Evolutionary conservation across 345 rosid genomes (phyloP), one percentile per base, ranked within the genome.

Genomic region (Murraya paniculata): DNA sequence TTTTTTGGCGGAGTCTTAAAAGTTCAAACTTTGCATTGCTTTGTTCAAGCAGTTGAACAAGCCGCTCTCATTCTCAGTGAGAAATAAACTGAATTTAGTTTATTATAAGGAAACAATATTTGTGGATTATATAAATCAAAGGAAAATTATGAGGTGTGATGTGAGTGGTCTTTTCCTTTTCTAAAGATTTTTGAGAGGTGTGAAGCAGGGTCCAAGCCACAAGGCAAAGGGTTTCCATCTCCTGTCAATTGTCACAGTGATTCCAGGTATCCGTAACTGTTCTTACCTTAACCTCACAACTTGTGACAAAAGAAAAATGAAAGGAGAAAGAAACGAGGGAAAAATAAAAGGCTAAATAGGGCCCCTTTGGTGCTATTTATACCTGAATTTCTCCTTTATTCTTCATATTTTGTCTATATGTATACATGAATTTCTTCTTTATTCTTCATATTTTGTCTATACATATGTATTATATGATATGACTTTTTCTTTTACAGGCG

Each of bases 361-460:
- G 5, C 22, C 19, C 27, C 58, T 39, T 6, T 38, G 11, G 57
- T 53, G 22, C 21, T 8, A 22, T 10, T 27, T 18, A 24, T 13
- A 25, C 70, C 36, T 35, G 78, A 71, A 78, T 76, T 68, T 72
- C 75, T 78, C 72, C 84, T 82, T 82, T 80, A 80, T 71, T 85
- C 80, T 67, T 75, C 27, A 4, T 48, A 9, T 11, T 65, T 77
- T 85, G 83, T 80, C 35, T 14, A 25, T 7, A 2, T 5, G 28
- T 10, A 36, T 27, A 21, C 70, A 39, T 35, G 78, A 71, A 78
- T 76, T 68, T 72, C 72, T 78, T 75, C 81, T 82, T 82, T 80
- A 80, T 77, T 82, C 80, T 62, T 72, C 28, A 5, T 48, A 4
- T 13, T 66, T 77, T 85, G 83, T 82, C 82, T 9, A 27, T 10